Percentiles rank a stretch among this genome's conserved stretches.
Evolutionary conservation across 768 basidiomycete species (phyloP).

Genomic region (Agaricus subrufescens): DNA sequence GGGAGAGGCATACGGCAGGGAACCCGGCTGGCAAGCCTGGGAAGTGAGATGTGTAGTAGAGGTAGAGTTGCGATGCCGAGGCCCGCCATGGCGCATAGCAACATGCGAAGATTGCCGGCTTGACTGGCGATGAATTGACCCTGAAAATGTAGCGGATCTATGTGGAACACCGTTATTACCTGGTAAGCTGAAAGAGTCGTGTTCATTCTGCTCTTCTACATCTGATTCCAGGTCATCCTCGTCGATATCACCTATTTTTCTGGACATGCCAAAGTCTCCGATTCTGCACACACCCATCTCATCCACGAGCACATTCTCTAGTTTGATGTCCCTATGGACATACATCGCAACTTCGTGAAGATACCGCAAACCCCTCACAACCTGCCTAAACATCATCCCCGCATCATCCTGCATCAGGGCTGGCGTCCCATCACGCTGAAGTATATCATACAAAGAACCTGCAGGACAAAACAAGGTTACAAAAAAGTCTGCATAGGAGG

Average conservation of each 20-base stretch:
- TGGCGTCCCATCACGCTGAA: constrained; percentile 64
- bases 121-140: constrained; percentile 16
- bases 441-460: constrained; percentile 80
- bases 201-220: constrained; percentile 19
- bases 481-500: constrained; percentile 66
- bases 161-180: constrained; percentile 23
- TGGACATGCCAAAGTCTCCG: constrained; percentile 79
- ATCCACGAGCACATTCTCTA: constrained; percentile 94
- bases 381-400: constrained; percentile 82
- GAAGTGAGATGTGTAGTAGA: constrained; percentile 22
- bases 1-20: constrained; percentile 87
- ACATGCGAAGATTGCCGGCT: constrained; percentile 25
- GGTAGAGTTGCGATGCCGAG: constrained; percentile 49
- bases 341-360: constrained; percentile 72
- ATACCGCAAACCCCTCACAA: constrained; percentile 79
- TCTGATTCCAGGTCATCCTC: constrained; percentile 29
- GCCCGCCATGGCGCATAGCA: constrained; percentile 33
- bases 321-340: constrained; percentile 93
- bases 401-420: constrained; percentile 73
- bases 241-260: constrained; percentile 49
- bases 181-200: constrained; percentile 9
- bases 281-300: constrained; percentile 85
- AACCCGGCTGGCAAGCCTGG: constrained; percentile 62
- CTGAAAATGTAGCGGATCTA: constrained; percentile 35
- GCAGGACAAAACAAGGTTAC: constrained; percentile 82